Conservation (phyloP, 2,329 filamentous ascomycete genomes). For the Dactylellina drechsleri region DNA sequence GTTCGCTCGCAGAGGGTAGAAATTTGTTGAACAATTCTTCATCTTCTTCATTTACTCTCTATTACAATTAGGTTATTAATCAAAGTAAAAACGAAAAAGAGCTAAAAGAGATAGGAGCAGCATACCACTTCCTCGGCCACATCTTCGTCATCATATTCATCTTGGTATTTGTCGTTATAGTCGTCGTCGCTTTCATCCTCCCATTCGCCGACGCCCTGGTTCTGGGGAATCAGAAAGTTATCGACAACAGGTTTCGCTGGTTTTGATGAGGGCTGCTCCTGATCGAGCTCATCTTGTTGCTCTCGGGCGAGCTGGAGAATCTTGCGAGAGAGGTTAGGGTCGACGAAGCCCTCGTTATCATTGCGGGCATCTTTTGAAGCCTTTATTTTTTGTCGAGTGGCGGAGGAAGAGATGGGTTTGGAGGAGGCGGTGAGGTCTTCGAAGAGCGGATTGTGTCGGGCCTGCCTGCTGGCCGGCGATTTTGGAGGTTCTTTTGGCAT, state of each 20-base stretch:
- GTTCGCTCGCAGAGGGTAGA: constrained; percentile 78
- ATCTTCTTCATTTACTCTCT: constrained; percentile 88
- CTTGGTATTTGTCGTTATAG: constrained; percentile 55
- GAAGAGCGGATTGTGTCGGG: constrained; percentile 88
- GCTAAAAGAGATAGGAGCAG: neutral
- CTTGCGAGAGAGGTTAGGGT: constrained; percentile 85
- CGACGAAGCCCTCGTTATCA: constrained; percentile 76
- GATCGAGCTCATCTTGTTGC: constrained; percentile 55
- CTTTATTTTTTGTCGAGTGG: constrained; percentile 76
- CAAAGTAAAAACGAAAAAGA: neutral
- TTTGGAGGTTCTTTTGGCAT: constrained; percentile 54
- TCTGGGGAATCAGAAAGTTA: constrained; percentile 52
- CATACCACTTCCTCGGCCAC: constrained; percentile 41
- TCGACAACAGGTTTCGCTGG: constrained; percentile 55
- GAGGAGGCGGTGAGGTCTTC: constrained; percentile 76
- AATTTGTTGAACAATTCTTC: constrained; percentile 92
- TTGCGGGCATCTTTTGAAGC: constrained; percentile 66
- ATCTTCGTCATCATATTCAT: constrained; percentile 48
- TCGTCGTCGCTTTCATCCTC: constrained; percentile 55
- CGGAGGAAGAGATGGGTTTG: constrained; percentile 74
- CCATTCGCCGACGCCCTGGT: constrained; percentile 48
- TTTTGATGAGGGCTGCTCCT: constrained; percentile 43
- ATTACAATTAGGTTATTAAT: constrained; percentile 3
- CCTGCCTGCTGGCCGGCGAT: constrained; percentile 61
- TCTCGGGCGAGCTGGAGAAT: constrained; percentile 92